Evolutionary conservation across 2,329 filamentous ascomycete species (phyloP).

Genomic region (Lomentospora prolificans): DNA sequence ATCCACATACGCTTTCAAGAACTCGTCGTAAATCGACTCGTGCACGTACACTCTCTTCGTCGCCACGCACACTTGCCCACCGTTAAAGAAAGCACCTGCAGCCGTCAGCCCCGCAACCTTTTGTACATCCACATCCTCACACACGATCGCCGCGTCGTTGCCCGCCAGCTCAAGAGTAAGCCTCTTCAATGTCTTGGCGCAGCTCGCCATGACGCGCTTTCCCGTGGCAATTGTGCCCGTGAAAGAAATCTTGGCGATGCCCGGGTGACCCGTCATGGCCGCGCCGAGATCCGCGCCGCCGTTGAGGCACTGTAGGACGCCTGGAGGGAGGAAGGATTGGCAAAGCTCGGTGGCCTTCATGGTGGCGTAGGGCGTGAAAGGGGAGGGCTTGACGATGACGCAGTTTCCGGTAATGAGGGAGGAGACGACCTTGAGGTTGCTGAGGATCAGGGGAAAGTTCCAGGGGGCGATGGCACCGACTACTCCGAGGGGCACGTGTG

Average conservation of each 20-base stretch:
- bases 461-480: slow-evolving; percentile 39
- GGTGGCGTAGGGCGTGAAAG: slow-evolving; percentile 46
- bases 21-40: slow-evolving; percentile 46
- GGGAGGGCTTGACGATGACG: slow-evolving; percentile 47
- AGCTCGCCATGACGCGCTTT: slow-evolving; percentile 50
- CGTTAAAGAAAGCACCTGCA: slow-evolving; percentile 41
- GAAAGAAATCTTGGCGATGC: slow-evolving; percentile 53
- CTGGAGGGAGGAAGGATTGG: slow-evolving; percentile 47
- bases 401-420: slow-evolving; percentile 46
- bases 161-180: slow-evolving; percentile 53
- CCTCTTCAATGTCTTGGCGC: slow-evolving; percentile 47
- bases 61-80: slow-evolving; percentile 28
- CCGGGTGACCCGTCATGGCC: slow-evolving; percentile 46
- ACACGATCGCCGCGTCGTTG: slow-evolving; percentile 52
- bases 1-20: slow-evolving; percentile 30
- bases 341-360: slow-evolving; percentile 53
- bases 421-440: slow-evolving; percentile 43
- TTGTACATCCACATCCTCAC: slow-evolving; percentile 44
- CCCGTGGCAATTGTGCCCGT: slow-evolving; percentile 52
- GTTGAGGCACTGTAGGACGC: slow-evolving; percentile 51
- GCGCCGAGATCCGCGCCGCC: slow-evolving; percentile 52
- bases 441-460: slow-evolving; percentile 46
- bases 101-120: slow-evolving; percentile 28
- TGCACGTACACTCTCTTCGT: slow-evolving; percentile 55
- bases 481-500: slow-evolving; percentile 31